Evolutionary conservation across 2,329 filamentous ascomycete genomes (phyloP), one percentile per base, ranked within the genome.

Genomic region (Lasiodiplodia sp.): DNA sequence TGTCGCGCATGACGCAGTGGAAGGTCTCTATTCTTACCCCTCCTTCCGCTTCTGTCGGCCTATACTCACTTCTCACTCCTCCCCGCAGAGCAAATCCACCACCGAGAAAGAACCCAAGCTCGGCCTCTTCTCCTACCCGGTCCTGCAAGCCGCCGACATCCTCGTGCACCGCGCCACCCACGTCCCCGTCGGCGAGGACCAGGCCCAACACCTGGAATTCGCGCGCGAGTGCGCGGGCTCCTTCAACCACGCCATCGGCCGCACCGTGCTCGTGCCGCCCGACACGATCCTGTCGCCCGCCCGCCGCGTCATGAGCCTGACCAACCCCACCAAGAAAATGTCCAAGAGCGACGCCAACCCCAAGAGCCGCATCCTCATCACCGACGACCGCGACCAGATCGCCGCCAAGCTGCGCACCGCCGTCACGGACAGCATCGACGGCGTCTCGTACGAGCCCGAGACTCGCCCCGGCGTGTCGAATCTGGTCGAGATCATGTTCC

Each of bases 1-100:
- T 99, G n/a, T 91, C 91, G 11, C 87, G 96, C n/a, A 99, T 99
- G 96, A 98, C 96, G 34, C 96, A 98, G 80, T 99, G 96, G 94
- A 99, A 99, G 89, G 93, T 49, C n/a, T 63, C 37, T 37, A 4
- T 16, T n/a, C 23, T 2, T 2, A 12, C n/a, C 31, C 44, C 12
- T 51, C 37, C 2, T 53, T 37, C 31, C 18, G 4, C 40, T 25
- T 3, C 28, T 28, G 5, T 23, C 23, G 23, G 23, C 23, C 23
- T 23, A 25, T 12, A 25, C 11, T 16, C 7, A 8, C 14, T 4
- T 25, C n/a, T 58, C 5, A 16, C 34, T 31, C 38, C 10, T 4
- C 34, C 25, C 51, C 52, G 4, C 71, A 93, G 91, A 92, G 88
- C 79, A 97, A 96, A 79, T 82, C 96, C 21, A 84, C 86, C 51